Evolutionary conservation across 148 eudicot genomes (phyloP), one percentile per base, ranked within the genome.

Genomic region (Arctostaphylos glauca): DNA sequence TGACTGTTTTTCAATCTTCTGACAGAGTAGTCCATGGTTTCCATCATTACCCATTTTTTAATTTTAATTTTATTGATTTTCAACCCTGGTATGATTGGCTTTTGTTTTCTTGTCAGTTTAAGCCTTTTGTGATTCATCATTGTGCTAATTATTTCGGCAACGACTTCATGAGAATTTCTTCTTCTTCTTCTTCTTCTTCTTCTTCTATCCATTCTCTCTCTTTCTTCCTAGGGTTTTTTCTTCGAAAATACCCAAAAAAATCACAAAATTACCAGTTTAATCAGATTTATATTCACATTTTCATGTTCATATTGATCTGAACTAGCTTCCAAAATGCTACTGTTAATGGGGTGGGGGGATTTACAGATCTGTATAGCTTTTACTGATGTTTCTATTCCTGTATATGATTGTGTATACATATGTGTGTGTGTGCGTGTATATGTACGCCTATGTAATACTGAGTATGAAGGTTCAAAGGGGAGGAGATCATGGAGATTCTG

Each of bases 11-110:
- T 12, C 70, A 46, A 19, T 58, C 68, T 58, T 59, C 70, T 44
- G 70, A 58, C 50, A 18, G 70, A n/a, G 66, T 56, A 59, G 6
- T 9, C 38, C 5, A n/a, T 15, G 70, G 25, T 15, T 18, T 58
- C 70, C 49, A 43, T 78, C 81, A 78, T 78, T 78, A 6, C 78
- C 16, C 43, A 6, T 50, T 48, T 50, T 9, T 18, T 50, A 14
- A 3, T 50, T 13, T 23, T 54, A 3, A 10, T 18, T 58, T 44
- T 43, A 3, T 16, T 38, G 66, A 31, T 77, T 77, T 56, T 43
- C 80, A 77, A 54, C 81, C 23, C 70, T 78, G 71, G 71, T 59
- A 59, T 78, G 70, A 78, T 78, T 43, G 16, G 38, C 58, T 43
- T 59, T 9, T 59, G 18, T 21, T 15, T 41, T 78, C 15, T 43